Base-by-base conservation (phyloP, 2,329 filamentous ascomycete genomes). In the Aspergillus calidoustus region DNA sequence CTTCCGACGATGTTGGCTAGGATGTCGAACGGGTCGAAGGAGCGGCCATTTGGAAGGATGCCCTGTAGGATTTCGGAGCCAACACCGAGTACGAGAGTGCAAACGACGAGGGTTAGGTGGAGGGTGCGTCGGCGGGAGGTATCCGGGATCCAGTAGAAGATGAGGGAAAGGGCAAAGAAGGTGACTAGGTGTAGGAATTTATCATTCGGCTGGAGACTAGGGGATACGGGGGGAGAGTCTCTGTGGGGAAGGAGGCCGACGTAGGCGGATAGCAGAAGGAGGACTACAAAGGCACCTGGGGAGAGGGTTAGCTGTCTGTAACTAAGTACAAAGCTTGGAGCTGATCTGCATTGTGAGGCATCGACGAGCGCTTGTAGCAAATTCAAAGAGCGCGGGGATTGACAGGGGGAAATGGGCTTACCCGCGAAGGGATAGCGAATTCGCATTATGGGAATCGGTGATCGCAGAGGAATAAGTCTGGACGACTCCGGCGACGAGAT, bases 101-200 rank as follows among this genome's bases (percentile, higher is more conserved):
- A 96, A 63, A 92, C 83, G 23, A 92, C 76, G 28, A 97, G 81
- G 15, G 93, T 96, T 66, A 97, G 81, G 77, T 99, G 90, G 53
- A 97, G 82, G 22, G 88, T 90, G 68, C 94, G 91, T 55, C 94
- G 89, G 65, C 95, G 91, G 65, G 89, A 90, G 56, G 93, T 96
- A 76, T 99, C 95, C 70, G 97, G 80, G 74, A 97, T 91, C 93
- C 95, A 99, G 86, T 99, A 99, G 84, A 98, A 98, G 69, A 86
- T 74, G 48, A 84, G 70, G 17, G 94, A 97, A 57, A 99, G 85
- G 68, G 92, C 75, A 83, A 98, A 97, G 82, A 99, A 98, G 71
- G 91, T 93, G 61, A 93, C 64, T 70, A 91, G 84, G 79, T 98
- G 95, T 30, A 98, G 85, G 72, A 91, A 82, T 79, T 99, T 98